Conservation (phyloP, 108 stramenopile species). For the Seminavis robusta region DNA sequence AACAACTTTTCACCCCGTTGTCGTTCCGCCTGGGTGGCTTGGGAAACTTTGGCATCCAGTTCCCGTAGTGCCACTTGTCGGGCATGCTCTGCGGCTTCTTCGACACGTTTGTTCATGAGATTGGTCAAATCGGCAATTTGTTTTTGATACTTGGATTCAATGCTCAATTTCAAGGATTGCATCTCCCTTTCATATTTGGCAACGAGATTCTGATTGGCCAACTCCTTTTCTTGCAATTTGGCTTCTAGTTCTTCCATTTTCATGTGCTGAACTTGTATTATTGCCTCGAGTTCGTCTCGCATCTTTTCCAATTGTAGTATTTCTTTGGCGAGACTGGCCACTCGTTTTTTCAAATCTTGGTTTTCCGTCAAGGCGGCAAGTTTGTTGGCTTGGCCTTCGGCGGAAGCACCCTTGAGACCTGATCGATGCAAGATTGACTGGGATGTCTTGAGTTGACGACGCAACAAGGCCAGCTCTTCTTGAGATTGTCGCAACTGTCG, state of each 20-base stretch:
- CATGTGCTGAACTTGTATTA: background rate
- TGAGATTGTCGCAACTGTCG: background rate
- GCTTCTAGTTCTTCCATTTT: background rate
- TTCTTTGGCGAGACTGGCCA: background rate
- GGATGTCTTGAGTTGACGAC: slow-evolving; percentile 1
- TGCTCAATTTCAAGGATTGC: background rate
- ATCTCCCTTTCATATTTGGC: background rate
- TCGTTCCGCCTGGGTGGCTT: slow-evolving; percentile 17
- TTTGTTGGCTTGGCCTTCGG: background rate
- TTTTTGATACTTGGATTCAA: background rate
- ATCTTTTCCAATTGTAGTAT: background rate
- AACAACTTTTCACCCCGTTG: slow-evolving; percentile 19
- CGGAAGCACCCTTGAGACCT: no score
- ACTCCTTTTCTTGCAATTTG: background rate
- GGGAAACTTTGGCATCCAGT: background rate
- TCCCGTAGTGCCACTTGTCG: background rate
- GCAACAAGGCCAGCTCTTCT: slow-evolving; percentile 1
- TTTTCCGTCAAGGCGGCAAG: background rate
- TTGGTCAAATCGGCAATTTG: background rate
- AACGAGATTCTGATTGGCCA: background rate
- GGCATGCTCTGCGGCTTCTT: background rate
- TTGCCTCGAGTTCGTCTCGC: background rate
- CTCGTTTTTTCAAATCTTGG: background rate
- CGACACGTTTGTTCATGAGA: slow-evolving; percentile 1
- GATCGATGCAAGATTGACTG: no score